Evolutionary conservation across 345 rosid genomes (phyloP).

Genomic region (Aquilaria yunnanensis): DNA sequence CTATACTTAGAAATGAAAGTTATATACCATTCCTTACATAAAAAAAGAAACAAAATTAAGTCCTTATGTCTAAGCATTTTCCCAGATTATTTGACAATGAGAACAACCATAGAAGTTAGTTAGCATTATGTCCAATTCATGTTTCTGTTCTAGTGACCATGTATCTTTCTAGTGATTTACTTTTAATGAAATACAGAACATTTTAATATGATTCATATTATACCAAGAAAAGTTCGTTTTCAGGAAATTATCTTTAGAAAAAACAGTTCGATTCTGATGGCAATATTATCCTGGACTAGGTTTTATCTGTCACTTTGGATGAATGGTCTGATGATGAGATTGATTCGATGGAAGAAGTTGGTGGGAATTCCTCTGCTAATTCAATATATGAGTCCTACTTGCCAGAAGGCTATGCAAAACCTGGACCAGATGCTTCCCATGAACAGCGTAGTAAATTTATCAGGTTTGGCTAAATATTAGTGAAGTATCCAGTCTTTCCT

Average conservation of each 20-base stretch:
- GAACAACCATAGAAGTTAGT: too few species aligned
- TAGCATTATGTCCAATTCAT: too few species aligned
- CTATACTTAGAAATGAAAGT: too few species aligned
- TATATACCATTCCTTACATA: too few species aligned
- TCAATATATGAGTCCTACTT: constrained; percentile 81
- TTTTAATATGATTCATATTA: too few species aligned
- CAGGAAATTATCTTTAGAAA: not conserved
- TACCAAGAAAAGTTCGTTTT: too few species aligned
- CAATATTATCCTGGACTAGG: constrained; percentile 33
- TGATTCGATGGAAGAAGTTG: constrained; percentile 89
- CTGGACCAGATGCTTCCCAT: constrained; percentile 70
- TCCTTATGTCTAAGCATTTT: too few species aligned
- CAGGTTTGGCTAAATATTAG: constrained; percentile 37
- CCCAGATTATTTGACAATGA: too few species aligned
- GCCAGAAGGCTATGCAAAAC: constrained; percentile 78
- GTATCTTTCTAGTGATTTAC: too few species aligned
- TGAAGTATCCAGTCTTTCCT: not conserved
- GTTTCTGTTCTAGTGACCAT: too few species aligned
- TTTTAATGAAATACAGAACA: too few species aligned
- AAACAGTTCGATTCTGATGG: constrained; percentile 1
- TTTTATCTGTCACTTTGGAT: constrained; percentile 90
- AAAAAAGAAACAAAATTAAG: too few species aligned
- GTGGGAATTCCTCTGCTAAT: constrained; percentile 90
- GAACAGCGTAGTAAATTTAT: constrained; percentile 74
- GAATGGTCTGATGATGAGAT: constrained; percentile 94